Conservation (phyloP, 371 early-diverging fungal species). For the Neoconidiobolus thromboides region DNA sequence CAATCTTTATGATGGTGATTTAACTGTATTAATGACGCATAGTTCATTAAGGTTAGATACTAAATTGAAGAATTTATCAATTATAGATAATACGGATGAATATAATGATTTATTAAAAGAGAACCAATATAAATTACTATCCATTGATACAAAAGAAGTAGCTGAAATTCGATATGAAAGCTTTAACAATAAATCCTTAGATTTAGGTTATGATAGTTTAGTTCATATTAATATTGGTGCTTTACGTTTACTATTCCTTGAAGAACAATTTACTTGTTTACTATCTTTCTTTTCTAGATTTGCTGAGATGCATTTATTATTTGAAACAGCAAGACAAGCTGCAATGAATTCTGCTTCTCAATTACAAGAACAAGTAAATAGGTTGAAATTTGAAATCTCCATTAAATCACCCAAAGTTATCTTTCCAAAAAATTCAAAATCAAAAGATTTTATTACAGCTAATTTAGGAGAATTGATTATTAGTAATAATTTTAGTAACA, state of each 20-base stretch:
- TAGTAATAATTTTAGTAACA: slow-evolving; percentile 37
- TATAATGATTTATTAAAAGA: slow-evolving; percentile 3
- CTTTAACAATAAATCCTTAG: slow-evolving; percentile 23
- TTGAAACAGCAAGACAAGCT: slow-evolving; percentile 69
- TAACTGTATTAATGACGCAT: slow-evolving; percentile 37
- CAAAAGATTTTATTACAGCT: slow-evolving; percentile 42
- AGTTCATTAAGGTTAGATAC: slow-evolving; percentile 50
- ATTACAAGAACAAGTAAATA: slow-evolving; percentile 46
- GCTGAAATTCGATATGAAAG: slow-evolving; percentile 77
- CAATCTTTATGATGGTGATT: slow-evolving; percentile 46
- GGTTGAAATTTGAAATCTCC: slow-evolving; percentile 63
- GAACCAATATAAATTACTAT: slow-evolving; percentile 32
- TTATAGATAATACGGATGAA: slow-evolving; percentile 38
- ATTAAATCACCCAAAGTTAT: slow-evolving; percentile 80
- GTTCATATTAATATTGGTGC: slow-evolving; percentile 63
- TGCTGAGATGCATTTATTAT: slow-evolving; percentile 67
- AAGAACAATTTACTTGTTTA: slow-evolving; percentile 31
- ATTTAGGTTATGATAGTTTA: slow-evolving; percentile 75
- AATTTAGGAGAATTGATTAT: slow-evolving; percentile 78
- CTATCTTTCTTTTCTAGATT: slow-evolving; percentile 52
- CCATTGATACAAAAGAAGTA: slow-evolving; percentile 74
- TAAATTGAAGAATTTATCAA: slow-evolving; percentile 63
- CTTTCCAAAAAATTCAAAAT: slow-evolving; percentile 45
- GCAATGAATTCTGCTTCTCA: slow-evolving; percentile 64
- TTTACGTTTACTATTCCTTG: slow-evolving; percentile 49